Evolutionary conservation across 2,329 filamentous ascomycete genomes (phyloP).

Genomic region (Ophiostoma ips): DNA sequence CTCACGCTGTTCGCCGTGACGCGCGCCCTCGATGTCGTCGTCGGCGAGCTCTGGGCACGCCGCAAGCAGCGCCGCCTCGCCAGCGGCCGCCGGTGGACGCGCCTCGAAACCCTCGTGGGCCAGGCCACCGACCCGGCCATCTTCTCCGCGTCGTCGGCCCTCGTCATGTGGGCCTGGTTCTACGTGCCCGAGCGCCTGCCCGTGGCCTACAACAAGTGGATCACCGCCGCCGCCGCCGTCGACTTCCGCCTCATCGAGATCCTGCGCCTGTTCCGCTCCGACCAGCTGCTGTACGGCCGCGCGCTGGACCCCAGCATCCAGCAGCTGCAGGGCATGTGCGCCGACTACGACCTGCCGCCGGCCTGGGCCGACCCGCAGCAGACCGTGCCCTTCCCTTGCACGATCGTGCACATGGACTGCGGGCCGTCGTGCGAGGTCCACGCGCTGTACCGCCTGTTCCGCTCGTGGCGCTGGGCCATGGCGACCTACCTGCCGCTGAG

Average conservation of each 20-base stretch:
- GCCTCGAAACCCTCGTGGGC: conserved; percentile 28
- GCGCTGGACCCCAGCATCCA: conserved; percentile 50
- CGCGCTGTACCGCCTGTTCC: conserved; percentile 50
- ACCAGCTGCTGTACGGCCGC: conserved; percentile 55
- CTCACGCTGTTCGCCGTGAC: conserved; percentile 66
- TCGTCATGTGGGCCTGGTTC: conserved; percentile 86
- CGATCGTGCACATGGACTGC: conserved; percentile 69
- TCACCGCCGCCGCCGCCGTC: conserved; percentile 60
- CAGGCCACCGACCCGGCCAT: conserved; percentile 49
- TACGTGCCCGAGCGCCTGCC: conserved; percentile 61
- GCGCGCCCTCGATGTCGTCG: conserved; percentile 57
- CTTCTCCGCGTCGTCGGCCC: conserved; percentile 56
- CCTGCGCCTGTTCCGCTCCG: conserved; percentile 50
- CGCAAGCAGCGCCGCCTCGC: conserved; percentile 31
- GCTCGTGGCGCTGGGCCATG: conserved; percentile 61
- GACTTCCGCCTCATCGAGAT: conserved; percentile 62
- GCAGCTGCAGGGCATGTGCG: conserved; percentile 58
- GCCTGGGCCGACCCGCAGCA: conserved; percentile 58
- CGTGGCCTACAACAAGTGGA: conserved; percentile 66
- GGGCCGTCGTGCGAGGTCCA: conserved; percentile 64
- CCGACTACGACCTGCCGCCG: conserved; percentile 53
- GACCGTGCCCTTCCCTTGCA: conserved; percentile 63
- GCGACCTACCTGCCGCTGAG: conserved; percentile 66
- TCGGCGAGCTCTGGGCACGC: conserved; percentile 50
- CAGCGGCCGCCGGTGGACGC: conserved; percentile 29